Evolutionary conservation across 306 rosid genomes (phyloP), one percentile per base, ranked within the genome.

Genomic region (Parietaria judaica): DNA sequence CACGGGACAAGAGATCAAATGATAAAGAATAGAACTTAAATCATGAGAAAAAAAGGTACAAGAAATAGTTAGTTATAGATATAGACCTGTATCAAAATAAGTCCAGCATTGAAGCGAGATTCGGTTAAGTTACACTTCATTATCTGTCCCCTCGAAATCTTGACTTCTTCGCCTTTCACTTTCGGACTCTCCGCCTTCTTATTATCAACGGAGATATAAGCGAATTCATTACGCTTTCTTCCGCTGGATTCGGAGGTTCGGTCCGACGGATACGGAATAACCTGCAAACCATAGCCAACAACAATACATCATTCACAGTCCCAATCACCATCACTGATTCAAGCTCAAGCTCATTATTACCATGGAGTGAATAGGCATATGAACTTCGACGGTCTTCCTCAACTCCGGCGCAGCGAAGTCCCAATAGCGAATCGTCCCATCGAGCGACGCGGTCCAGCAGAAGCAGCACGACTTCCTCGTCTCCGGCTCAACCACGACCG

Each of bases 391-490:
- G 14, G 58, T 82, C 70, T 82, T 86, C 69, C 86, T 60, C 70
- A 78, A 74, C 77, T 88, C 89, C 1, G 95, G 79, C 10, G 73
- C 67, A 9, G 81, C 77, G 56, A 76, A 94, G 67, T 94, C 90
- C 97, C 99, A 94, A 53, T 81, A 73, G 37, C 95, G 86, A 69
- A 94, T 66, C 61, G 94, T 84, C 7, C 97, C 94, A 44, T 94
- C 99, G 7, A 82, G 65, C 0, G 95, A 86, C 54, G 97, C 59
- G 2, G 95, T 88, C 95, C 94, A 94, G 63, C 99, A 94, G 66
- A 76, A 74, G 79, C 74, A 76, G 3, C 82, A 60, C 35, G 74
- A 58, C 65, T 71, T 78, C 58, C 64, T 64, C 4, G 84, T 44
- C 15, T 83, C 60, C 31, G 95, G 95, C 7, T 79, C 84, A 7